A percentile compares a stretch with the other conserved stretches of the same genome.
Conservation (phyloP, 805 yeast genomes). For the Metschnikowia reukaufii region DNA sequence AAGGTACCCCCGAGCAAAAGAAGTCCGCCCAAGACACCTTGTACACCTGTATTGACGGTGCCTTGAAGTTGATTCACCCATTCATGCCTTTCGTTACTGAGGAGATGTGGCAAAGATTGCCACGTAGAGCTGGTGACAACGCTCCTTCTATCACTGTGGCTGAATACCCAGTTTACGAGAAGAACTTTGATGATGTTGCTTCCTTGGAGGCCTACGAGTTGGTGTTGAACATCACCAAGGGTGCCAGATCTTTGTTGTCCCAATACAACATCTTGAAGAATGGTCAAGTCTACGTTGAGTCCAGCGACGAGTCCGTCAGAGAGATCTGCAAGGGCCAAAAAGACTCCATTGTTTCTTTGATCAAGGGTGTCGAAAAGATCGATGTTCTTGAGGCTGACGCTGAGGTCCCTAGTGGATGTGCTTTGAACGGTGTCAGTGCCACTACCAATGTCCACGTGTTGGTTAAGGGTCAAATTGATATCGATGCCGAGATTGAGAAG, state of each 20-base stretch:
- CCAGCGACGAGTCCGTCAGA: constrained; percentile 47
- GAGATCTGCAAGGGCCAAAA: constrained; percentile 66
- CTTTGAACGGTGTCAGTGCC: constrained; percentile 76
- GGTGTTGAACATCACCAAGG: constrained; percentile 81
- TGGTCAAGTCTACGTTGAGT: constrained; percentile 82
- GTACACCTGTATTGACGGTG: constrained; percentile 89
- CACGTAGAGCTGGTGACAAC: constrained; percentile 73
- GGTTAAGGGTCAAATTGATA: constrained; percentile 92
- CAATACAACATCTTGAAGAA: constrained; percentile 88
- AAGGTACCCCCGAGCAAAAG: constrained; percentile 83
- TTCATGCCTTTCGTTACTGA: constrained; percentile 98
- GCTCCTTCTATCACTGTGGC: constrained; percentile 77
- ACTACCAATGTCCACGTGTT: constrained; percentile 83
- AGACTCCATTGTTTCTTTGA: constrained; percentile 85
- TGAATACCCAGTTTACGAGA: constrained; percentile 65
- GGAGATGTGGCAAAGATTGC: constrained; percentile 98
- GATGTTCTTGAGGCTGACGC: constrained; percentile 54
- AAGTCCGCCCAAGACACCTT: constrained; percentile 91
- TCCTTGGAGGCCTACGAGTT: constrained; percentile 79
- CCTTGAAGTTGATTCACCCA: constrained; percentile 90
- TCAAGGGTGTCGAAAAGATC: constrained; percentile 83
- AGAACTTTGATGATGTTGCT: constrained; percentile 59
- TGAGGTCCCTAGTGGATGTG: constrained; percentile 87
- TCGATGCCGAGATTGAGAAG: constrained; percentile 86
- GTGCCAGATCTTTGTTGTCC: constrained; percentile 86